Percentiles rank a stretch among this genome's conserved stretches.
Evolutionary conservation across 345 rosid species (phyloP).

Genomic region (Rhizophora mangle): DNA sequence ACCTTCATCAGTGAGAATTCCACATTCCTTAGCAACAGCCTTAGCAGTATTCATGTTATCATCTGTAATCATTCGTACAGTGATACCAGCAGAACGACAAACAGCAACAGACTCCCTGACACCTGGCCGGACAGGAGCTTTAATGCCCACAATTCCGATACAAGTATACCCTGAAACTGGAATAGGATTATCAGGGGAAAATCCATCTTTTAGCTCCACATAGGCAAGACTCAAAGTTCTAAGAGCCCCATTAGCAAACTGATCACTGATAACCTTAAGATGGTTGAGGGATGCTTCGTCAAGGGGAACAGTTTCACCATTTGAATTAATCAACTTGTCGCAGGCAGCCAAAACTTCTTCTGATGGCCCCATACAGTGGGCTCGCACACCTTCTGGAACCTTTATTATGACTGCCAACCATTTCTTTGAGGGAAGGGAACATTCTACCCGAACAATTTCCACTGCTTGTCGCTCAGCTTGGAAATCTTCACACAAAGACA

Average conservation of each 20-base stretch:
- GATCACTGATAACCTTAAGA: constrained; percentile 60
- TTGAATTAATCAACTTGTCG: constrained; percentile 61
- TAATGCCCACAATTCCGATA: constrained; percentile 80
- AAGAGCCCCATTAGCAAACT: constrained; percentile 83
- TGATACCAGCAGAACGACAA: constrained; percentile 85
- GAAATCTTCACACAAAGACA: constrained; percentile 74
- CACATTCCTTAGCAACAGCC: constrained; percentile 92
- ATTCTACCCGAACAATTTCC: constrained; percentile 66
- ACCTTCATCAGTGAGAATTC: constrained; percentile 75
- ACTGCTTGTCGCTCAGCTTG: constrained; percentile 51
- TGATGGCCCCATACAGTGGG: constrained; percentile 84
- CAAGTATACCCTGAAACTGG: constrained; percentile 60
- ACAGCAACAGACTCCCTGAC: constrained; percentile 80
- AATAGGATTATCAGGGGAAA: constrained; percentile 50
- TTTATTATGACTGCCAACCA: constrained; percentile 76
- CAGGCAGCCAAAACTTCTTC: constrained; percentile 84
- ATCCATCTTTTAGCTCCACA: constrained; percentile 50
- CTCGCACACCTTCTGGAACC: constrained; percentile 70
- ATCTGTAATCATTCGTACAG: constrained; percentile 91
- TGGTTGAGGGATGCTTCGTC: constrained; percentile 52
- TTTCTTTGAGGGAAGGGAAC: constrained; percentile 81
- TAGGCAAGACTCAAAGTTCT: constrained; percentile 84
- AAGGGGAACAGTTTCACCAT: constrained; percentile 69
- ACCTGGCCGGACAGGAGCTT: constrained; percentile 92
- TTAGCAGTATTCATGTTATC: constrained; percentile 89